Base-by-base conservation (phyloP, 768 basidiomycete genomes). In the Phylloporus scabripes region DNA sequence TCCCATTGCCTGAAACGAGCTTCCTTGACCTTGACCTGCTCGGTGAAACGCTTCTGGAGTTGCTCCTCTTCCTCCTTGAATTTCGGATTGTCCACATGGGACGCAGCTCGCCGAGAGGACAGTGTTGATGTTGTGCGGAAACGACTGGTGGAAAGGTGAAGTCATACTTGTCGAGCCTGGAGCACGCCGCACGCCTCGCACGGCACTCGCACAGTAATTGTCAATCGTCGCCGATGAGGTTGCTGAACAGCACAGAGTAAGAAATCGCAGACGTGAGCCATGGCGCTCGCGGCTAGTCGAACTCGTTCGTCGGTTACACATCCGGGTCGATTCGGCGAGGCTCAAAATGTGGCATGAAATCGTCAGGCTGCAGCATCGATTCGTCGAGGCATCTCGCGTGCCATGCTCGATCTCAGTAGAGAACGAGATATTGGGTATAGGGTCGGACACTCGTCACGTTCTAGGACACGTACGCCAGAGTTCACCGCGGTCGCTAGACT, bases 11-110 rank as follows among this genome's bases (percentile, higher is more conserved):
- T 83, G 80, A 99, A 99, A 53, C 96, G 79, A 11, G 89, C 80
- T 66, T 99, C 96, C 75, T 99, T 96, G 50, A 91, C 78, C 77
- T 99, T 99, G 79, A 99, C 96, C 74, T 99, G 96, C 71, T 99
- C 96, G 26, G 96, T 99, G 73, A 99, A 99, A 54, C 93, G 83
- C 78, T 94, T 97, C 64, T 95, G 79, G 53, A 98, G 81, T 51
- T 84, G 78, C 71, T 99, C 96, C 69, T 99, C 95, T 73, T 99
- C 96, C 69, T 98, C 96, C 76, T 94, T 94, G 84, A 95, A 99
- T 72, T 98, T 98, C 60, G 96, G 95, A 71, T 98, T 99, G 73
- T 99, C 94, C 58, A 91, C 78, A n/a, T n/a, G n/a, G n/a, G n/a
- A n/a, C 18, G 5, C 20, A 12, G 18, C 39, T 21, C 18, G 28